Evolutionary conservation across 352 stramenopile species (phyloP), one percentile per base, ranked within the genome.

Genomic region (Phytophthora melonis): DNA sequence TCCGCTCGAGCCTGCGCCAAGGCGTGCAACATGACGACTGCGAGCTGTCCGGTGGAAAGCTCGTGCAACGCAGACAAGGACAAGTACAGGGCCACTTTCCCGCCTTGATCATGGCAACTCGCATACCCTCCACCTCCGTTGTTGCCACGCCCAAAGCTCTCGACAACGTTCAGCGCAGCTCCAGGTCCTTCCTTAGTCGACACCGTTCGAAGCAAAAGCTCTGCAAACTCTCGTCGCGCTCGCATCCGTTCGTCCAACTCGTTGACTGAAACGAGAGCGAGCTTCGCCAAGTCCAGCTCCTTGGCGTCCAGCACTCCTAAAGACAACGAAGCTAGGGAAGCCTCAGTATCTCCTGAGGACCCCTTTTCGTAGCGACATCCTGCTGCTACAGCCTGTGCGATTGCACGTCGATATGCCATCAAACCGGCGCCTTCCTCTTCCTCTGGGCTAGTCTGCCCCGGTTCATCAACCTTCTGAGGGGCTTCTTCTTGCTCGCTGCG

Each of bases 1-100:
- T 78, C 34, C 0, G 82, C 71, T 23, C 55, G 64, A 14, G 69
- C 72, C n/a, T 82, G 70, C 3, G 78, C 71, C 27, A 90, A 32
- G n/a, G 83, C 83, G 66, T 92, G 82, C 30, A 94, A 67, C 8
- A 87, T 57, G 23, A 92, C 64, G 9, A 94, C 49, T 0, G 83
- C 80, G 5, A 93, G 45, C 39, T 94, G 83, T 0, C 87, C 85
- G 0, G 79, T 77, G 10, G 83, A 82, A 16, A 88, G 67, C 3
- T 86, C 62, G 4, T 79, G 36, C 13, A 93, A 58, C 19, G 78
- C 80, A 34, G 56, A 45, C 2, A 66, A 53, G 5, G 59, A 70
- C 0, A 90, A 52, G 30, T 74, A 90, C 36, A 93, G 68, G 21
- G 68, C 82, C 6, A 36, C 63, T 21, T 58, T 43, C 0, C 21